Evolutionary conservation across 305 asterid genomes (phyloP).

Genomic region (Stenogyne calaminthoides): DNA sequence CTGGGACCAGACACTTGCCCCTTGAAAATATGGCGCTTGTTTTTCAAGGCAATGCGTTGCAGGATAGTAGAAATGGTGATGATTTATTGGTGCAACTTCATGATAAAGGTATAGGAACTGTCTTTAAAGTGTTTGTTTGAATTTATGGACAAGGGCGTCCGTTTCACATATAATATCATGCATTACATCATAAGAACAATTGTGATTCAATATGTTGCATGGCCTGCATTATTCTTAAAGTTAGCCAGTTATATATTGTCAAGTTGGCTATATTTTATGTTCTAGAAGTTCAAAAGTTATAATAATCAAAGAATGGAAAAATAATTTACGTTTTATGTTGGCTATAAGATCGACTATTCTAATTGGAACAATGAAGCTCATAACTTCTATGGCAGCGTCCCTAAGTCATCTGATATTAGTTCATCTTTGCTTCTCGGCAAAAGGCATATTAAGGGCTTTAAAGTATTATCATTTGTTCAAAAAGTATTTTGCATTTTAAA

Average conservation of each 20-base stretch:
- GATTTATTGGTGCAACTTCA: conserved; percentile 54
- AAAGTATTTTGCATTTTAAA: background rate
- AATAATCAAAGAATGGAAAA: conserved; percentile 1
- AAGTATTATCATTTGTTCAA: background rate
- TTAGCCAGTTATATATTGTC: background rate
- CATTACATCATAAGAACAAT: background rate
- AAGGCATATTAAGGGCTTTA: background rate
- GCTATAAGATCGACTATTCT: conserved; percentile 8
- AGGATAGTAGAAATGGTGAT: conserved; percentile 55
- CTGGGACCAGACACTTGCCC: conserved; percentile 55
- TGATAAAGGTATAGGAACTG: conserved; percentile 56
- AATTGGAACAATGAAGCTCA: conserved; percentile 1
- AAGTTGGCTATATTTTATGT: background rate
- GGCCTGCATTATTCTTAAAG: conserved; percentile 1
- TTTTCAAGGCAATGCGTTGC: conserved; percentile 75
- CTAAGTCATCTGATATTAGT: conserved; percentile 19
- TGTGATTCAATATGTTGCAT: background rate
- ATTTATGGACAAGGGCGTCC: background rate
- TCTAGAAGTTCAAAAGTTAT: background rate
- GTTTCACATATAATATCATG: conserved; percentile 14
- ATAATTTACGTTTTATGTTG: conserved; percentile 4
- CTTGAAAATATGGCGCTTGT: conserved; percentile 63
- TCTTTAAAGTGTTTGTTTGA: conserved; percentile 22
- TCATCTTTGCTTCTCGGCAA: conserved; percentile 6
- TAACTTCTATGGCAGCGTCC: conserved; percentile 1